Evolutionary conservation across 805 yeast species (phyloP).

Genomic region (Ogataea parapolymorpha): DNA sequence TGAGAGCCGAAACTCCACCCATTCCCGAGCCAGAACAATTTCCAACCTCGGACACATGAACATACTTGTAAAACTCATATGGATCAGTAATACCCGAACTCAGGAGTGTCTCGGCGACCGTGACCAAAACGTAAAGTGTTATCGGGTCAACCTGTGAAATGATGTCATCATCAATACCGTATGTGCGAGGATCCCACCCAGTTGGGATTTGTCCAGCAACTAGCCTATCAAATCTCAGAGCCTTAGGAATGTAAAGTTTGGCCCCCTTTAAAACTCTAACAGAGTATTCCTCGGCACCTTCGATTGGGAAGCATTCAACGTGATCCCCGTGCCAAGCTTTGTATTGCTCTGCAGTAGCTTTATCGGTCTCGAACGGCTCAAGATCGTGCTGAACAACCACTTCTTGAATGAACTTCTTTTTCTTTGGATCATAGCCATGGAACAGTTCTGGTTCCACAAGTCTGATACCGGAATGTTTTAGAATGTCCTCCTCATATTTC

Average conservation of each 20-base stretch:
- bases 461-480: conserved; percentile 95
- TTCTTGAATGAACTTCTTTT: conserved; percentile 92
- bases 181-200: conserved; percentile 95
- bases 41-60: conserved; percentile 97
- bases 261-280: conserved; percentile 94
- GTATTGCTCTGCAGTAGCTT: conserved; percentile 94
- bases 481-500: conserved; percentile 84
- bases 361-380: conserved; percentile 92
- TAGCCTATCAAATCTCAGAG: conserved; percentile 63
- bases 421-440: conserved; percentile 89
- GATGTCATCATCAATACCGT: conserved; percentile 93
- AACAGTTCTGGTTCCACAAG: conserved; percentile 94
- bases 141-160: conserved; percentile 94
- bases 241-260: conserved; percentile 85
- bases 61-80: conserved; percentile 96
- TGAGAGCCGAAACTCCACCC: conserved; percentile 98
- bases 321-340: conserved; percentile 90
- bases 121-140: conserved; percentile 86
- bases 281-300: conserved; percentile 88
- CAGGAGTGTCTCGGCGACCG: conserved; percentile 92
- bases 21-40: conserved; percentile 99
- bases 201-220: conserved; percentile 96
- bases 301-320: conserved; percentile 86
- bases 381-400: conserved; percentile 94
- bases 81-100: conserved; percentile 97